phyloP scores from a whole-genome alignment of 306 rosid species.

The Lathyrus sativus region DNA sequence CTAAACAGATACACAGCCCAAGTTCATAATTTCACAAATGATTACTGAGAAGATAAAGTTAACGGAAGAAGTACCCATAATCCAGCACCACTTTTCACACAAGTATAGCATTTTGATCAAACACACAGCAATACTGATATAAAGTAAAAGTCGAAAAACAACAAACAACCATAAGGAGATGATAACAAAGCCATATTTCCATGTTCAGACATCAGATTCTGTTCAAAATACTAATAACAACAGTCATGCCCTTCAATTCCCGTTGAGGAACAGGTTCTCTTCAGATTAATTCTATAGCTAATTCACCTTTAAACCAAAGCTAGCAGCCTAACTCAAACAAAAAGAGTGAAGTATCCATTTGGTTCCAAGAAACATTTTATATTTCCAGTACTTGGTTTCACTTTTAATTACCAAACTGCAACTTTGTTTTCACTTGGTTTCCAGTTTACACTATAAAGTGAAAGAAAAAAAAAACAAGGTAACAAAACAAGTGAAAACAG shows the following conservation, averaged over 20 bases:
- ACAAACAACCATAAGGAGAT: background rate
- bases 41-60: background rate
- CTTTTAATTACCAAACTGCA: background rate
- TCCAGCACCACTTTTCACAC: background rate
- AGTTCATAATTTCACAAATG: background rate
- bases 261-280: background rate
- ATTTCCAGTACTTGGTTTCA: background rate
- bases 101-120: background rate
- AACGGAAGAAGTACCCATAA: background rate
- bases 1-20: background rate
- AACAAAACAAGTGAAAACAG: background rate
- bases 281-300: background rate
- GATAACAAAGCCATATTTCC: background rate
- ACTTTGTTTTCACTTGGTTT: background rate
- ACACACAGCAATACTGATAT: background rate
- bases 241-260: background rate
- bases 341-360: background rate
- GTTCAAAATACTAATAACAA: background rate
- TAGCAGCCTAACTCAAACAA: constrained; percentile 25
- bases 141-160: background rate
- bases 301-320: background rate
- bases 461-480: background rate
- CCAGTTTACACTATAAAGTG: background rate
- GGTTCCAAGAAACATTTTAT: background rate
- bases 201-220: background rate